Evolutionary conservation across 768 basidiomycete genomes (phyloP).

Genomic region (Rhizopogon salebrosus): DNA sequence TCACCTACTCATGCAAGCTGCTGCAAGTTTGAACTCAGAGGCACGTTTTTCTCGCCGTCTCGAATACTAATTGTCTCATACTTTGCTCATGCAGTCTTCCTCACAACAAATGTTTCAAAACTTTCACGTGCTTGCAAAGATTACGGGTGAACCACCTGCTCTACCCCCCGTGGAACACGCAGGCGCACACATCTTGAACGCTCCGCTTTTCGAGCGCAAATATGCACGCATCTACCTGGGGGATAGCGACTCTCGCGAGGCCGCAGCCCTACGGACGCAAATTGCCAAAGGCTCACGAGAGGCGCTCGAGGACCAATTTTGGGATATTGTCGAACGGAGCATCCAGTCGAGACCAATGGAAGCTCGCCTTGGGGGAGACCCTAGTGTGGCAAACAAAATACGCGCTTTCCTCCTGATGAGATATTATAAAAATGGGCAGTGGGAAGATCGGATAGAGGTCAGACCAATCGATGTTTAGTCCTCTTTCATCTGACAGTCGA

Average conservation of each 20-base stretch:
- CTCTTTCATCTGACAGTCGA: constrained; percentile 1
- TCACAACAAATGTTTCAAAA: constrained; percentile 61
- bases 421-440: constrained; percentile 75
- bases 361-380: constrained; percentile 87
- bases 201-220: constrained; percentile 76
- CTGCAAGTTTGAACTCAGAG: constrained; percentile 52
- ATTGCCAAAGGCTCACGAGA: constrained; percentile 75
- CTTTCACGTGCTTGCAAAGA: constrained; percentile 71
- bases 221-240: constrained; percentile 73
- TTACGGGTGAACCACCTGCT: constrained; percentile 70
- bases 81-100: constrained; percentile 31
- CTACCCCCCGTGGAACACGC: constrained; percentile 76
- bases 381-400: constrained; percentile 84
- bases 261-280: constrained; percentile 58
- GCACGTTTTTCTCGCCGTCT: constrained; percentile 26
- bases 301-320: constrained; percentile 87
- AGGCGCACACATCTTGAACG: constrained; percentile 76
- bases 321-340: constrained; percentile 76
- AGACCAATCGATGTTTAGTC: constrained; percentile 12
- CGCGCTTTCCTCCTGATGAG: constrained; percentile 80
- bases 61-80: not conserved
- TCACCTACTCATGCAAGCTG: constrained; percentile 65
- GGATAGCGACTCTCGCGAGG: constrained; percentile 60
- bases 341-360: constrained; percentile 79
- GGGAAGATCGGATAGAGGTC: constrained; percentile 88